Evolutionary conservation across 139 green algal genomes (phyloP), one percentile per base, ranked within the genome.

Genomic region (Gonium pectorale): DNA sequence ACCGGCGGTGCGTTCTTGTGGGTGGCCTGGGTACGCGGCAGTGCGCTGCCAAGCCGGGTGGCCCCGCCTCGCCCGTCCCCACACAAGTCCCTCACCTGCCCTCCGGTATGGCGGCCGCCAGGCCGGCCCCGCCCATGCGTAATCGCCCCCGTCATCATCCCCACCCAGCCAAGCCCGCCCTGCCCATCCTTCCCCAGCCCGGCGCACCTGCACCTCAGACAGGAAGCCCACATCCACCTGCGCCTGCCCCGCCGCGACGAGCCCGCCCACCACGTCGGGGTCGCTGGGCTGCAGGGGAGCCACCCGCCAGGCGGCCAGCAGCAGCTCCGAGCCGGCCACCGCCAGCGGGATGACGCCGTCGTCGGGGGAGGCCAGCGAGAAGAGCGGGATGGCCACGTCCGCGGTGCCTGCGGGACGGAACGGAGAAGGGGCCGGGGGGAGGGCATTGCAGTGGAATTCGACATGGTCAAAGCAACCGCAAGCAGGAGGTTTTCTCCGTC

Each of bases 221-320:
- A 79, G 71, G 49, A 37, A 66, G 71, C 71, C 49, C 31, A 79
- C 71, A 8, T 29, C 54, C 11, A 79, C 49, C 40, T 66, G 49
- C 33, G 71, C 49, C 19, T 46, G 46, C 4, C 31, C 71, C 1
- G 49, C 71, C 71, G 26, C 51, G n/a, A n/a, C n/a, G n/a, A n/a
- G n/a, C n/a, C n/a, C 54, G 9, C 4, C 11, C 54, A 63, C 54
- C 13, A 26, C 11, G 13, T 31, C 8, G 9, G 54, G n/a, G 54
- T 24, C 54, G 54, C 54, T 24, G 54, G 54, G n/a, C n/a, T n/a
- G n/a, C n/a, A n/a, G n/a, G n/a, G n/a, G n/a, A n/a, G n/a, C 13
- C 26, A 81, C 54, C 27, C 5, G 60, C 73, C 78, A 84, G 31
- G 44, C 63, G 19, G 24, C 60, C n/a, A 81, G 15, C 29, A 51